phyloP scores from a whole-genome alignment of 169 alveolate species.

The Plasmodium vinckei region DNA sequence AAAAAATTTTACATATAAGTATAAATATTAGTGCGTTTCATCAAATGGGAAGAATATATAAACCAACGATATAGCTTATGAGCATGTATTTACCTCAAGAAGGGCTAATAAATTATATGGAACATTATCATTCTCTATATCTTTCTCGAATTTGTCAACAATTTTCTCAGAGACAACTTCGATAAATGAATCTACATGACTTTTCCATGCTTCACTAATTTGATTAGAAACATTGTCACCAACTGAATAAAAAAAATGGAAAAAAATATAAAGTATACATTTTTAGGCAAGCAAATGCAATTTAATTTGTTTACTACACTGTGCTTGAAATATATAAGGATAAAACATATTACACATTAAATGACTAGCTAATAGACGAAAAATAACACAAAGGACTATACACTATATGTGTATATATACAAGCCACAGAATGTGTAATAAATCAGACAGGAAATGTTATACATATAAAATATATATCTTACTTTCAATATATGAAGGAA shows the following conservation, averaged over 20 bases:
- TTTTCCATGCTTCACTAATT: slow-evolving; percentile 51
- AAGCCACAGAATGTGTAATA: background rate
- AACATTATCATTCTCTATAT: slow-evolving; percentile 16
- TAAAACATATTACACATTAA: background rate
- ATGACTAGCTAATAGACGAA: background rate
- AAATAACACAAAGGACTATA: background rate
- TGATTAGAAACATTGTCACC: slow-evolving; percentile 37
- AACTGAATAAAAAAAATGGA: slow-evolving; percentile 39
- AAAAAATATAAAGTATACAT: background rate
- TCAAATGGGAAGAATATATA: background rate
- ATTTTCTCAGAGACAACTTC: slow-evolving; percentile 67
- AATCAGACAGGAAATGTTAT: background rate
- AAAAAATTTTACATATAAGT: slow-evolving; percentile 1
- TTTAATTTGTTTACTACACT: too few species aligned
- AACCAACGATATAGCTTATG: background rate
- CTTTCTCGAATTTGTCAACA: slow-evolving; percentile 59
- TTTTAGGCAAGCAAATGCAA: too few species aligned
- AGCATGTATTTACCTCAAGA: slow-evolving; percentile 18
- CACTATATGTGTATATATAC: background rate
- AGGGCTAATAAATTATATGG: slow-evolving; percentile 40
- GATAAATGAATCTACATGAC: slow-evolving; percentile 54
- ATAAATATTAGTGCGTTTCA: background rate
- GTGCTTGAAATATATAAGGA: too few species aligned
- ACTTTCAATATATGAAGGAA: slow-evolving; percentile 56
- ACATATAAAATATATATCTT: slow-evolving; percentile 1